phyloP scores from a whole-genome alignment of 1,139 yeast genomes.

The Taphrina sp. region DNA sequence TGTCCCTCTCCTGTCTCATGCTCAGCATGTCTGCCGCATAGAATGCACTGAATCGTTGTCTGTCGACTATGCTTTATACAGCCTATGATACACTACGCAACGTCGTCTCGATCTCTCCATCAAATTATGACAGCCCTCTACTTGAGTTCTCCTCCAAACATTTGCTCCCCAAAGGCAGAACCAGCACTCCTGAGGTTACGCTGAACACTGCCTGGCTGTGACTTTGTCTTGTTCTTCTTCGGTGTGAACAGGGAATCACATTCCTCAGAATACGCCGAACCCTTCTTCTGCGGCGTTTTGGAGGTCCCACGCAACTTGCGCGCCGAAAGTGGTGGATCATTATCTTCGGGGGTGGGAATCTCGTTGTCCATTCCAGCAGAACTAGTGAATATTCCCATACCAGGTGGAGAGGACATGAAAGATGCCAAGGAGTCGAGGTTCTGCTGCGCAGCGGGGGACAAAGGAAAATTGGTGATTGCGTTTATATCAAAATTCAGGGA shows the following conservation, averaged over 20 bases:
- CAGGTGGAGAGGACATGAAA: slow-evolving; percentile 27
- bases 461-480: slow-evolving; percentile 12
- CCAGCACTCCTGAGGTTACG: background rate
- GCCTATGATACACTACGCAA: too few relatives aligned
- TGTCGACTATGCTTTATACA: too few relatives aligned
- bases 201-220: slow-evolving; percentile 8
- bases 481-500: slow-evolving; percentile 6
- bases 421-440: slow-evolving; percentile 4
- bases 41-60: too few relatives aligned
- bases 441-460: slow-evolving; percentile 4
- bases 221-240: slow-evolving; percentile 1
- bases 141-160: slow-evolving; percentile 11
- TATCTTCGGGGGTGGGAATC: slow-evolving; percentile 15
- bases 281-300: slow-evolving; percentile 2
- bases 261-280: background rate
- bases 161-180: slow-evolving; percentile 3
- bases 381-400: slow-evolving; percentile 27
- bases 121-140: too few relatives aligned
- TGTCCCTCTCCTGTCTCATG: too few relatives aligned
- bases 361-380: slow-evolving; percentile 17
- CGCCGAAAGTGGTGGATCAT: background rate
- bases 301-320: background rate
- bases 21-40: too few relatives aligned
- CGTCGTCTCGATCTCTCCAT: too few relatives aligned
- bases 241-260: slow-evolving; percentile 20